Conservation (phyloP, 805 yeast genomes). For the Candida odintsovae region DNA sequence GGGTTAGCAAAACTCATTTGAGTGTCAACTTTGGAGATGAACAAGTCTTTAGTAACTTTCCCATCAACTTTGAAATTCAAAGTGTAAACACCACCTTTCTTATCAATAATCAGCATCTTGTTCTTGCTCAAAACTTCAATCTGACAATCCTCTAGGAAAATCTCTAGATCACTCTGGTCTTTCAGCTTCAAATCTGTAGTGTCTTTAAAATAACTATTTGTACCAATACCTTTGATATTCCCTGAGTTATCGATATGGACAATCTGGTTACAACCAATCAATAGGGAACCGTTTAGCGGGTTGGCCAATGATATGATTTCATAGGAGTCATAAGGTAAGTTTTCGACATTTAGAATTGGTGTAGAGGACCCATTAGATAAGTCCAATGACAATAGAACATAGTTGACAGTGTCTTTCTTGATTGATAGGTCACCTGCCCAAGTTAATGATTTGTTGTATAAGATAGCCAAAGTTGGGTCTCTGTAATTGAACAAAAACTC, state of each 20-base stretch:
- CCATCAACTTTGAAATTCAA: constrained; percentile 34
- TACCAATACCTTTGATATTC: constrained; percentile 52
- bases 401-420: constrained; percentile 55
- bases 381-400: constrained; percentile 66
- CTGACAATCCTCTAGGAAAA: constrained; percentile 50
- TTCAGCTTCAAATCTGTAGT: constrained; percentile 34
- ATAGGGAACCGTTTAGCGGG: constrained; percentile 64
- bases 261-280: constrained; percentile 71
- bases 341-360: constrained; percentile 56
- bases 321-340: constrained; percentile 71
- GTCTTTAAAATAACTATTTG: constrained; percentile 46
- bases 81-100: constrained; percentile 22
- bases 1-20: constrained; percentile 5
- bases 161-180: constrained; percentile 45
- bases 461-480: constrained; percentile 75
- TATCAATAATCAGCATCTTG: constrained; percentile 33
- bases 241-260: constrained; percentile 80
- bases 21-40: constrained; percentile 6
- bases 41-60: constrained; percentile 25
- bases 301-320: constrained; percentile 54
- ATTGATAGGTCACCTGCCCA: constrained; percentile 76
- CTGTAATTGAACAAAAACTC: constrained; percentile 68
- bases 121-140: constrained; percentile 29
- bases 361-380: constrained; percentile 46
- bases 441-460: constrained; percentile 51